A percentile compares a stretch with the other conserved stretches of the same genome.
phyloP scores from a whole-genome alignment of 768 basidiomycete species.

The Heimioporus sp. region DNA sequence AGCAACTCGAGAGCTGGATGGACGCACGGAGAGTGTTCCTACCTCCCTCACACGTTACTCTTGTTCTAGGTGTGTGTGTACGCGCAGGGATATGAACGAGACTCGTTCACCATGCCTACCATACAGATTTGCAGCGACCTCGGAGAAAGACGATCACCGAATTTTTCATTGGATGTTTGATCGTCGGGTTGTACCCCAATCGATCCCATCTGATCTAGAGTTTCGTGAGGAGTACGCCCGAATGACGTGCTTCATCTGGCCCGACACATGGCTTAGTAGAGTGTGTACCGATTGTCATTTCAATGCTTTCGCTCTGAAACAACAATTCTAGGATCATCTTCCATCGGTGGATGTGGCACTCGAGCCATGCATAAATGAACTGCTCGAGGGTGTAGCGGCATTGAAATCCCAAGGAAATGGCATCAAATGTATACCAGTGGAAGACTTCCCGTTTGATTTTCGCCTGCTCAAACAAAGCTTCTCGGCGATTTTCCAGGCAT shows the following conservation, averaged over 20 bases:
- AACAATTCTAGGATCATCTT: background rate
- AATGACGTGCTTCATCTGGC: conserved; percentile 10
- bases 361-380: conserved; percentile 4
- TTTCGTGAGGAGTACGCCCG: background rate
- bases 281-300: background rate
- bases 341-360: conserved; percentile 10
- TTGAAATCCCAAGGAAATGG: background rate
- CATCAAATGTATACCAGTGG: background rate
- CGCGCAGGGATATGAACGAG: background rate
- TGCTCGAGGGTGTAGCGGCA: background rate
- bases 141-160: background rate
- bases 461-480: conserved; percentile 6
- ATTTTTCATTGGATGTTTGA: conserved; percentile 13
- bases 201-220: background rate
- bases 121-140: conserved; percentile 6
- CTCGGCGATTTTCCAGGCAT: conserved; percentile 10
- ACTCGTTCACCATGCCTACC: background rate
- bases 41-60: background rate
- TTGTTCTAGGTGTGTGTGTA: conserved; percentile 3
- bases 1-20: background rate
- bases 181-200: conserved; percentile 5
- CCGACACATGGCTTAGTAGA: conserved; percentile 3
- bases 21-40: background rate
- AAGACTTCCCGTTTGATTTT: conserved; percentile 4
- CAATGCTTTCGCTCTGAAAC: background rate